Conservation (phyloP, 208 protist genomes). For the Crithidia sp. region DNA sequence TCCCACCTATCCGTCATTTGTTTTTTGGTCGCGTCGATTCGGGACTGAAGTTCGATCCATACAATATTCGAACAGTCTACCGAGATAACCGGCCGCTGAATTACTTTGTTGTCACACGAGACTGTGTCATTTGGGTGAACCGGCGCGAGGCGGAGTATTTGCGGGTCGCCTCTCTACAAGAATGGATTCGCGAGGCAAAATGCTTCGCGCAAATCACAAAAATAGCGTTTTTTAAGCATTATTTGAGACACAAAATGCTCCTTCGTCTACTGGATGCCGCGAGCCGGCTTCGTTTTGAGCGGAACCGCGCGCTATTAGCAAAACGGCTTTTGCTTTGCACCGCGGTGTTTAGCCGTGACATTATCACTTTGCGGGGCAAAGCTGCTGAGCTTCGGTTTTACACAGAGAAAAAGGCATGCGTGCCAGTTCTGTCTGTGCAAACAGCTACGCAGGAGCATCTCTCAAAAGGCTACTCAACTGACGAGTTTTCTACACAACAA, state of each 20-base stretch:
- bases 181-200: conserved; percentile 66
- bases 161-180: conserved; percentile 38
- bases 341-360: conserved; percentile 33
- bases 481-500: conserved; percentile 11
- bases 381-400: conserved; percentile 41
- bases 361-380: conserved; percentile 29
- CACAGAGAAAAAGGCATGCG: neutral
- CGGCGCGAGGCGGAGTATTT: conserved; percentile 51
- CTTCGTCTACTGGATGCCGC: conserved; percentile 38
- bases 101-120: conserved; percentile 83
- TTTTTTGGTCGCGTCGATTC: conserved; percentile 78
- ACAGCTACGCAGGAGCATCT: neutral
- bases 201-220: conserved; percentile 50
- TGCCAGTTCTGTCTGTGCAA: conserved; percentile 18
- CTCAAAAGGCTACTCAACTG: neutral
- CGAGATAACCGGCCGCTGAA: conserved; percentile 67
- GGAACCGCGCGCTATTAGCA: conserved; percentile 34
- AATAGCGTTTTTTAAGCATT: conserved; percentile 73
- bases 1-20: conserved; percentile 79
- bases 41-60: conserved; percentile 78
- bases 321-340: conserved; percentile 62
- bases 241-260: conserved; percentile 57
- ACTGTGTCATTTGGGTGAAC: conserved; percentile 75
- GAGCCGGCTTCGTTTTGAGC: conserved; percentile 29
- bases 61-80: conserved; percentile 79